Base-by-base conservation (phyloP, 2,329 filamentous ascomycete species). In the Colletotrichum agaves region DNA sequence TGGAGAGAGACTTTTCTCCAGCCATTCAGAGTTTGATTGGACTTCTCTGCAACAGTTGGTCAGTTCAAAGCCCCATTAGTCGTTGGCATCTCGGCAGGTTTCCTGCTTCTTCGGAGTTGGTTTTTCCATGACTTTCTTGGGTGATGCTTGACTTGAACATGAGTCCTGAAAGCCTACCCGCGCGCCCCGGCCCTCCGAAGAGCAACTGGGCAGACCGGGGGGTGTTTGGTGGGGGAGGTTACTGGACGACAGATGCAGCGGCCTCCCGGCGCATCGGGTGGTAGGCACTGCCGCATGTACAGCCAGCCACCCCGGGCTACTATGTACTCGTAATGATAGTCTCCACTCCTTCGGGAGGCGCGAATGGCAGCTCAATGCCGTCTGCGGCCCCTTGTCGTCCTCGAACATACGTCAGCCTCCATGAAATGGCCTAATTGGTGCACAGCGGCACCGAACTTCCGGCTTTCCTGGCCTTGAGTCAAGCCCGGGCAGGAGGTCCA, bases 331-430 rank as follows among this genome's bases (percentile, higher is more conserved):
- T n/a, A n/a, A n/a, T n/a, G n/a, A n/a, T n/a, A n/a, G n/a, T n/a
- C 11, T 33, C 63, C 63, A 67, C 63, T 33, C 11, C 27, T 27
- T 41, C 12, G 60, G 37, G 44, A 23, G 50, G 33, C 50, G 27
- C 52, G 39, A 59, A 44, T 56, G 53, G 39, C 46, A 53, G 47
- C 12, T 43, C 31, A 23, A 5, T 59, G 46, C 41, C 60, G 46
- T 65, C 35, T 11, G 65, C 21, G 33, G n/a, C 17, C 13, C 33
- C 46, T 43, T 21, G 57, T 50, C 46, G 43, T 43, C 47, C 61
- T 68, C 65, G 64, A 68, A 68, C 65, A n/a, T 65, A 65, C 64
- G 61, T 64, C 64, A 67, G 64, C 64, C 64, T 60, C 61, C 64
- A 60, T 35, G 64, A n/a, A 43, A 31, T 52, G 44, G 60, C 17